phyloP scores from a whole-genome alignment of 106 monocot species.

The Acorus calamus region DNA sequence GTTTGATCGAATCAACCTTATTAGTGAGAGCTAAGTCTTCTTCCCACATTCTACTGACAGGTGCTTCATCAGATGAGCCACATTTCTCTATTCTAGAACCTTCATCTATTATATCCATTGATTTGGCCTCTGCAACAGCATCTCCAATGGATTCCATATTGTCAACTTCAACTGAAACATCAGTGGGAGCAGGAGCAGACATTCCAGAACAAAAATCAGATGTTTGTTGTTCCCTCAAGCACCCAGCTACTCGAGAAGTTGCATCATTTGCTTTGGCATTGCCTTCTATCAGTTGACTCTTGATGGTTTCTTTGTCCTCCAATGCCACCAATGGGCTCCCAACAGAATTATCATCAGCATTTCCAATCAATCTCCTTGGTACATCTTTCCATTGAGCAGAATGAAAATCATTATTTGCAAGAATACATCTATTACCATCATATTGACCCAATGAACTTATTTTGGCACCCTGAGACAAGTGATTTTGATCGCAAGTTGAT shows the following conservation, averaged over 20 bases:
- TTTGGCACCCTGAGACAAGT: conserved; percentile 11
- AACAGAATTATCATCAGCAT: conserved; percentile 10
- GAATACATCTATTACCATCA: conserved; percentile 20
- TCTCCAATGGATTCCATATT: conserved; percentile 9
- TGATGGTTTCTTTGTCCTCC: conserved; percentile 1
- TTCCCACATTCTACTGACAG: conserved; percentile 18
- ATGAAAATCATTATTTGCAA: conserved; percentile 15
- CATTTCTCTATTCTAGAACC: conserved; percentile 59
- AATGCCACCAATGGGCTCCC: conserved; percentile 15
- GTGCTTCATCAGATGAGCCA: conserved; percentile 48
- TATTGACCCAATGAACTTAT: conserved; percentile 10
- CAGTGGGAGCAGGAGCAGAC: conserved; percentile 49
- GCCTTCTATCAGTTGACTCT: conserved; percentile 2
- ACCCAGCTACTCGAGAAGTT: conserved; percentile 15
- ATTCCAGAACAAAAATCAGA: conserved; percentile 40
- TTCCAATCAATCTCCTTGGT: conserved; percentile 17
- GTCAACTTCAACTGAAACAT: conserved; percentile 40
- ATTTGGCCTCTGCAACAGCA: conserved; percentile 8
- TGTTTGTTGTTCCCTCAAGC: conserved; percentile 24
- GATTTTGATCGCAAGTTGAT: conserved; percentile 14
- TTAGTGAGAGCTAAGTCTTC: conserved; percentile 6
- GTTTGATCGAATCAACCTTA: conserved; percentile 3
- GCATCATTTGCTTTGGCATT: conserved; percentile 13
- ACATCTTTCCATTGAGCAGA: conserved; percentile 37
- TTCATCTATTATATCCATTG: conserved; percentile 33